Conservation (phyloP, 1,284 basidiomycete genomes). For the Rhodotorula sp. region DNA sequence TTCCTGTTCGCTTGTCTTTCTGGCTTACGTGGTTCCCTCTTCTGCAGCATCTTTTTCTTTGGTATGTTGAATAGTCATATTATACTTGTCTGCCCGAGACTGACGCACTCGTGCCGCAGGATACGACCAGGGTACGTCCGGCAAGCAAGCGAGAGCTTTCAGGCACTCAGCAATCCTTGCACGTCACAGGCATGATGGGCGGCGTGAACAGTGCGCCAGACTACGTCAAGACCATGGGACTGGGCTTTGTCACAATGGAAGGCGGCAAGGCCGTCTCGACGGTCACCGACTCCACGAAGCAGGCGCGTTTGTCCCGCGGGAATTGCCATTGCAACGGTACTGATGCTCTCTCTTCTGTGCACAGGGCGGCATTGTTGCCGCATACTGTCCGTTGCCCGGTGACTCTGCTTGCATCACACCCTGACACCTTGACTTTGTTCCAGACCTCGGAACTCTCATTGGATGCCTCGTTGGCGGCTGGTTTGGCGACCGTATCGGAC, state of each 20-base stretch:
- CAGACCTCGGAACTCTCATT: conserved; percentile 8
- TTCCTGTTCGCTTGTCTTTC: background rate
- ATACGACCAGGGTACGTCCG: conserved; percentile 2
- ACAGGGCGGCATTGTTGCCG: conserved; percentile 6
- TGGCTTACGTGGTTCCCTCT: too few relatives aligned
- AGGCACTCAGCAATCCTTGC: too few relatives aligned
- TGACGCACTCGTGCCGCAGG: background rate
- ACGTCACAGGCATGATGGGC: conserved; percentile 3
- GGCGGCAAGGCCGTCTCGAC: background rate
- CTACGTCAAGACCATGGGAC: conserved; percentile 1
- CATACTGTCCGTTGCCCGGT: background rate
- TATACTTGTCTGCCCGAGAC: background rate
- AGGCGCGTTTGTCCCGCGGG: background rate
- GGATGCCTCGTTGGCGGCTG: conserved; percentile 8
- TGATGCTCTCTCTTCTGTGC: background rate
- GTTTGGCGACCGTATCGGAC: conserved; percentile 8
- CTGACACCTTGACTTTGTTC: background rate
- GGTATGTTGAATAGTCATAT: background rate
- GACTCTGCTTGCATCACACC: background rate
- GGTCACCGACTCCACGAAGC: conserved; percentile 5
- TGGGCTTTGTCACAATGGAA: background rate
- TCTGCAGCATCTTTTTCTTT: conserved; percentile 7
- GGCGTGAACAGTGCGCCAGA: background rate
- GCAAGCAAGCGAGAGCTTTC: background rate
- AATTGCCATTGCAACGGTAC: background rate